Evolutionary conservation across 805 yeast genomes (phyloP), one percentile per base, ranked within the genome.

Genomic region (Maudiozyma bulderi): DNA sequence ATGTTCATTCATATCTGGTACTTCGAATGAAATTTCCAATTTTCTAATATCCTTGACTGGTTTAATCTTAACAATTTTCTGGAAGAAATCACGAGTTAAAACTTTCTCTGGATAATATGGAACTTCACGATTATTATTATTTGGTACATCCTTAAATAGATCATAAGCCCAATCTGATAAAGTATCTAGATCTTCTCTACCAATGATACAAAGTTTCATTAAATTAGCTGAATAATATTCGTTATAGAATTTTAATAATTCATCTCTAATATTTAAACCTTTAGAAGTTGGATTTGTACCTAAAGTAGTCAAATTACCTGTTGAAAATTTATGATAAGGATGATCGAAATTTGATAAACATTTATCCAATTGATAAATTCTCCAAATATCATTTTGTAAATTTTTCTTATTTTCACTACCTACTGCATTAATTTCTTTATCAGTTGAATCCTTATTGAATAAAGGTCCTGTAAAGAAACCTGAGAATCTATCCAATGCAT

Each of bases 371-470:
- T 91, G 98, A 59, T 83, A 82, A 45, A 87, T 68, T 59, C 98
- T 78, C 97, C 98, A 89, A 43, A 69, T 62, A 66, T 91, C 99
- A 62, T 76, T 84, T 66, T 91, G 98, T 47, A 93, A 71, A 64
- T 91, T 91, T 70, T 93, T 91, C 65, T 89, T 91, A 71, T 91
- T 88, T 69, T 91, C 99, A 38, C 95, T 85, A 66, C 91, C 96
- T 8, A 91, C 98, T 1, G 98, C 98, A 54, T 81, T 79, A 58
- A 91, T 85, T 67, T 91, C 99, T 49, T 97, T 76, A 61, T 89
- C 96, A 61, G 88, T 86, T 61, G 96, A 83, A 53, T 80, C 73
- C 48, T 74, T 68, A 46, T 71, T 68, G 57, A 91, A 91, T 56
- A 91, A 70, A 1, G 99, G 99, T 31, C 78, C 65, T 35, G 90